Percentiles rank a stretch among this genome's conserved stretches.
phyloP scores from a whole-genome alignment of 257 asterid genomes.

The Jacaranda copaia region DNA sequence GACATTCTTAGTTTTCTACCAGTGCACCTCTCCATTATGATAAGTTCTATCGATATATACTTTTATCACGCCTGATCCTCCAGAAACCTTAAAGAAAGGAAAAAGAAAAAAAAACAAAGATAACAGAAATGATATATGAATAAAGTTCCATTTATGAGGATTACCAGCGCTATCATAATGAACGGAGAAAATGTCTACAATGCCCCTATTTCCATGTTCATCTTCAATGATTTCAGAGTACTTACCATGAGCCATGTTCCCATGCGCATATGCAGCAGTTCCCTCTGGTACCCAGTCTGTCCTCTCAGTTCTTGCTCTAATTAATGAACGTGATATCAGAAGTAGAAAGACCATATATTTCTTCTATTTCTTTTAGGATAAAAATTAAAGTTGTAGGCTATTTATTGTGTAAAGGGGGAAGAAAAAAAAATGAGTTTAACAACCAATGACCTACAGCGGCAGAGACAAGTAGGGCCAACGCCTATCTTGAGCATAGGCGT shows the following conservation, averaged over 20 bases:
- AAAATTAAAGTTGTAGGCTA: neutral
- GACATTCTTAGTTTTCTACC: no score
- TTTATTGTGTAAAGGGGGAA: neutral
- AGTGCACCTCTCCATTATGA: no score
- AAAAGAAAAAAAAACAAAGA: neutral
- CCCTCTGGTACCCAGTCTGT: slow-evolving; percentile 96
- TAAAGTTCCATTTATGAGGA: neutral
- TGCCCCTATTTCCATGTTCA: slow-evolving; percentile 42
- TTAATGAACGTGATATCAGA: slow-evolving; percentile 23
- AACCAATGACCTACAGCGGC: slow-evolving; percentile 74
- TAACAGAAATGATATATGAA: neutral
- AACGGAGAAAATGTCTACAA: slow-evolving; percentile 67
- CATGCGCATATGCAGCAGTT: slow-evolving; percentile 39
- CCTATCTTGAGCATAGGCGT: slow-evolving; percentile 96
- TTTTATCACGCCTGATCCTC: no score
- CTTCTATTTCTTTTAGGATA: neutral
- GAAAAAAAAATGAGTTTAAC: slow-evolving; percentile 19
- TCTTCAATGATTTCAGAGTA: slow-evolving; percentile 47
- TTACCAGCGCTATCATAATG: slow-evolving; percentile 57
- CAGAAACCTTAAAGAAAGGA: neutral
- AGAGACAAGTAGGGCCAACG: slow-evolving; percentile 93
- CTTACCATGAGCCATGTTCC: slow-evolving; percentile 38
- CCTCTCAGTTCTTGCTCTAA: slow-evolving; percentile 80
- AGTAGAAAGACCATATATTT: slow-evolving; percentile 6
- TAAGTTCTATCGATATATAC: no score